phyloP scores from a whole-genome alignment of 2,329 filamentous ascomycete species.

The Trichothecium sympodiale region DNA sequence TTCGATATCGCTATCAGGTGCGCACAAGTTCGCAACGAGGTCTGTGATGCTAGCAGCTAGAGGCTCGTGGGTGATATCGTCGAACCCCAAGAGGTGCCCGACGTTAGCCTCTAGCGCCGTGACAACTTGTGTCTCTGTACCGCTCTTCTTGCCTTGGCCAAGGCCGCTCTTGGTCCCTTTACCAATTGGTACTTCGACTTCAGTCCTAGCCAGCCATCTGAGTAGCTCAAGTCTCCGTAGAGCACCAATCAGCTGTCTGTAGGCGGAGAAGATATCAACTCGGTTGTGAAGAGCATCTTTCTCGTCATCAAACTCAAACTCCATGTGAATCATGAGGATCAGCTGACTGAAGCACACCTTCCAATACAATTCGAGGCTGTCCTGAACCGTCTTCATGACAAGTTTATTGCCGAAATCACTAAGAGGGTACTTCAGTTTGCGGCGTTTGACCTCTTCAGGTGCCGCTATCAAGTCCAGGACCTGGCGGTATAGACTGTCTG shows the following conservation, averaged over 20 bases:
- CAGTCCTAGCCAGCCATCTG: slow-evolving; percentile 53
- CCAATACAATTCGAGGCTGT: slow-evolving; percentile 63
- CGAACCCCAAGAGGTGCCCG: slow-evolving; percentile 52
- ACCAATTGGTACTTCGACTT: slow-evolving; percentile 32
- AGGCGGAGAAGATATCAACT: slow-evolving; percentile 59
- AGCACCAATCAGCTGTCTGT: slow-evolving; percentile 56
- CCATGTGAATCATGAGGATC: slow-evolving; percentile 75
- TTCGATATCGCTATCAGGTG: slow-evolving; percentile 53
- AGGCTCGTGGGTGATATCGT: slow-evolving; percentile 14
- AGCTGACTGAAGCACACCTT: slow-evolving; percentile 72
- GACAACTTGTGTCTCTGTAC: slow-evolving; percentile 35
- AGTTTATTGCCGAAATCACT: slow-evolving; percentile 69
- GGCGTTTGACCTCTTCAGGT: slow-evolving; percentile 31
- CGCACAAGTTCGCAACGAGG: slow-evolving; percentile 55
- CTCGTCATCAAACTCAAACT: slow-evolving; percentile 66
- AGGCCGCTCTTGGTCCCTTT: slow-evolving; percentile 23
- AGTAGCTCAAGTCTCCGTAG: slow-evolving; percentile 67
- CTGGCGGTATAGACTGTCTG: slow-evolving; percentile 41
- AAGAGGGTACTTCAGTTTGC: slow-evolving; percentile 39
- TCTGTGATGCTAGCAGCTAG: slow-evolving; percentile 53
- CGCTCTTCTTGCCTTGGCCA: slow-evolving; percentile 23
- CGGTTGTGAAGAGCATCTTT: slow-evolving; percentile 51
- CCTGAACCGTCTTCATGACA: slow-evolving; percentile 66
- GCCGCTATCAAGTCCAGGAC: slow-evolving; percentile 34
- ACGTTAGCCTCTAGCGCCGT: slow-evolving; percentile 50